phyloP scores from a whole-genome alignment of 2,329 filamentous ascomycete genomes.

The Pseudogymnoascus sp. region DNA sequence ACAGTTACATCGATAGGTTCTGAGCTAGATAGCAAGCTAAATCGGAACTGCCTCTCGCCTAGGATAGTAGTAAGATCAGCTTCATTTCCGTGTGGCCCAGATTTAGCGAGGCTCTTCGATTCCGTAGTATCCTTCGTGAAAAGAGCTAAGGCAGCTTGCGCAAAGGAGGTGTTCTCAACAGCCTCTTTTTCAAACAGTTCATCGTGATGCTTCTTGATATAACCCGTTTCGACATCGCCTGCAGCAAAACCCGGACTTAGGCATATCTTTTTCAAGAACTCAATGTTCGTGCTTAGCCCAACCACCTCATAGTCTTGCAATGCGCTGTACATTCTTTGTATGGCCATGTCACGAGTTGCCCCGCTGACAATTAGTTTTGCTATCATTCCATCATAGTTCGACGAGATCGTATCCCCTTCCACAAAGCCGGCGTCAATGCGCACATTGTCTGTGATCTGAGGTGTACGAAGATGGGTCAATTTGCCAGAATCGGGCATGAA shows the following conservation, averaged over 20 bases:
- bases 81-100: constrained; percentile 39
- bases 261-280: constrained; percentile 87
- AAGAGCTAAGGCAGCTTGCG: constrained; percentile 78
- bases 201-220: constrained; percentile 79
- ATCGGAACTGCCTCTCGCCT: constrained; percentile 23
- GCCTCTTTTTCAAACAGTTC: constrained; percentile 64
- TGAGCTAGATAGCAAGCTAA: constrained; percentile 12
- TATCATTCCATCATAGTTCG: constrained; percentile 98
- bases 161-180: constrained; percentile 66
- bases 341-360: constrained; percentile 66
- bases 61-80: constrained; percentile 43
- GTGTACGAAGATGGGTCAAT: constrained; percentile 74
- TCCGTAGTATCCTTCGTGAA: constrained; percentile 41
- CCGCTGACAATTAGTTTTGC: constrained; percentile 92
- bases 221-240: constrained; percentile 90
- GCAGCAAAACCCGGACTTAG: constrained; percentile 72
- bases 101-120: constrained; percentile 10
- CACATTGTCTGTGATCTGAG: constrained; percentile 60
- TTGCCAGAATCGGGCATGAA: constrained; percentile 93
- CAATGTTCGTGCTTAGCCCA: constrained; percentile 88
- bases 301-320: constrained; percentile 87
- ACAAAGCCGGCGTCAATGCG: constrained; percentile 92
- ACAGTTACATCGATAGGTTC: constrained; percentile 18
- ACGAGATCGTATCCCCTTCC: constrained; percentile 83
- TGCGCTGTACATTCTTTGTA: constrained; percentile 73